Evolutionary conservation across 2,329 filamentous ascomycete species (phyloP).

Genomic region (Mycosphaerella sp.): DNA sequence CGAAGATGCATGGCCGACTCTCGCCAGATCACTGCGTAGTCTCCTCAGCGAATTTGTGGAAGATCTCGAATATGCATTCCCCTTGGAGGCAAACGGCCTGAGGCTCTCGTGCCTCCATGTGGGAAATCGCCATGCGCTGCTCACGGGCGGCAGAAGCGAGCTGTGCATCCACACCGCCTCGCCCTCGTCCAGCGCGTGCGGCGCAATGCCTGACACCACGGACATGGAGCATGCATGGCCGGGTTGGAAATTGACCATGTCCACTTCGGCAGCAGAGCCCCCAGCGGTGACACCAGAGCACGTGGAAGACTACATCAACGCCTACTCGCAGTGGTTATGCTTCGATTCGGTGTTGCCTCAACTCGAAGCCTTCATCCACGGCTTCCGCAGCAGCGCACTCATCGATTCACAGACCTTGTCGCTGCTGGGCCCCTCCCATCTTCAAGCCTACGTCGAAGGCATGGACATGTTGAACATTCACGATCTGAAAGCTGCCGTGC

Average conservation of each 20-base stretch:
- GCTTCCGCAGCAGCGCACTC: slow-evolving; percentile 51
- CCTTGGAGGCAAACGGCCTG: slow-evolving; percentile 53
- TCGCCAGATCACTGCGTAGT: slow-evolving; percentile 65
- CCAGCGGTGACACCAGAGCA: slow-evolving; percentile 80
- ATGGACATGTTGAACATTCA: slow-evolving; percentile 70
- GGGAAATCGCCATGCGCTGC: background rate
- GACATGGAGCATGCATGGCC: slow-evolving; percentile 44
- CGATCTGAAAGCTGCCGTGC: slow-evolving; percentile 62
- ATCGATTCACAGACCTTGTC: slow-evolving; percentile 15
- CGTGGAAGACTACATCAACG: slow-evolving; percentile 67
- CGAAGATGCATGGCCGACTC: slow-evolving; percentile 76
- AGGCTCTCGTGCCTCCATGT: slow-evolving; percentile 41
- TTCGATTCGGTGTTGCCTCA: slow-evolving; percentile 71
- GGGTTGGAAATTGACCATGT: slow-evolving; percentile 41
- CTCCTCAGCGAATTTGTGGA: slow-evolving; percentile 71
- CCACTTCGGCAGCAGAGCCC: slow-evolving; percentile 27
- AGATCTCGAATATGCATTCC: slow-evolving; percentile 84
- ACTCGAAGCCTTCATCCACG: slow-evolving; percentile 70
- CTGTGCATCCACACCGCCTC: slow-evolving; percentile 4
- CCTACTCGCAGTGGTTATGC: slow-evolving; percentile 80
- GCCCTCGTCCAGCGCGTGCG: background rate
- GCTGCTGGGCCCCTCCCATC: slow-evolving; percentile 60
- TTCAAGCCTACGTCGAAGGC: slow-evolving; percentile 79
- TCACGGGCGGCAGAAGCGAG: background rate
- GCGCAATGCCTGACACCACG: background rate